phyloP scores from a whole-genome alignment of 179 eudicot species.

The Actinidia arguta region DNA sequence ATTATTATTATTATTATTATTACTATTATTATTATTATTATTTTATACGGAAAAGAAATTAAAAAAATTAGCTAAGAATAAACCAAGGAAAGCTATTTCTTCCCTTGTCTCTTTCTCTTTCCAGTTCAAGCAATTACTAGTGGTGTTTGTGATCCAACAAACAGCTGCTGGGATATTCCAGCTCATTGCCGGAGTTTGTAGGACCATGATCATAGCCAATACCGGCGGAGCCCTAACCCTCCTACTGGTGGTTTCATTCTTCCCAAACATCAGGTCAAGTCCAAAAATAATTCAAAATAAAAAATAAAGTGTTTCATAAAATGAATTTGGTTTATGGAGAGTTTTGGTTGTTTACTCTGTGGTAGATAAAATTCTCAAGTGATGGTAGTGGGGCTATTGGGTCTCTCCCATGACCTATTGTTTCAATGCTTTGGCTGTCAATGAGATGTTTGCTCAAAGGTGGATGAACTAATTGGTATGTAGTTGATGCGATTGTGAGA shows the following conservation, averaged over 20 bases:
- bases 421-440: conserved; percentile 81
- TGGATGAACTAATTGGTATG: conserved; percentile 90
- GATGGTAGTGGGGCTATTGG: conserved; percentile 97
- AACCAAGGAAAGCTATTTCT: too few relatives aligned
- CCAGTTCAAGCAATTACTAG: conserved; percentile 69
- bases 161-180: conserved; percentile 95
- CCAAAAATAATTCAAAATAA: neutral
- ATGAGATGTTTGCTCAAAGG: conserved; percentile 91
- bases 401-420: conserved; percentile 81
- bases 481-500: neutral
- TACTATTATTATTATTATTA: too few relatives aligned
- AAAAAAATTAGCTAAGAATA: too few relatives aligned
- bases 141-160: conserved; percentile 87
- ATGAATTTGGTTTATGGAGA: neutral
- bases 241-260: conserved; percentile 94
- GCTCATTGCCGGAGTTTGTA: conserved; percentile 74
- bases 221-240: conserved; percentile 80
- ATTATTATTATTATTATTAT: too few relatives aligned
- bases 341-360: neutral
- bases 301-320: neutral
- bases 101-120: too few relatives aligned
- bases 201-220: conserved; percentile 92
- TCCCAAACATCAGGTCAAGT: conserved; percentile 63
- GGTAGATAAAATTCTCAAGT: conserved; percentile 67
- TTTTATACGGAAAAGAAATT: too few relatives aligned